Percentiles rank a stretch among this genome's conserved stretches.
phyloP scores from a whole-genome alignment of 352 stramenopile species.

The Phytopythium litorale region DNA sequence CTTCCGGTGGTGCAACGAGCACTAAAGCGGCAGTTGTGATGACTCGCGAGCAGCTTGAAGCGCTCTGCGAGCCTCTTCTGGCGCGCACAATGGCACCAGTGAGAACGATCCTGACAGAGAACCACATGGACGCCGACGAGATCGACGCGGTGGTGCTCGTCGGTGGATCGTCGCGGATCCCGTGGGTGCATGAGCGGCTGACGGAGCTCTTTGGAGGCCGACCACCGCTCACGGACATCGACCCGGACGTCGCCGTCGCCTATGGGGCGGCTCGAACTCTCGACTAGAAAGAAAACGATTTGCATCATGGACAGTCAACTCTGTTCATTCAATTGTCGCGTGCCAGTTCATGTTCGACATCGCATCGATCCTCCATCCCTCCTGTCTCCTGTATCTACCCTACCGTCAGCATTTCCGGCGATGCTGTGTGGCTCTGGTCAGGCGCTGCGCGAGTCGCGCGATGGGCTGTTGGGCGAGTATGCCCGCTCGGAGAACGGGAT shows the following conservation, averaged over 20 bases:
- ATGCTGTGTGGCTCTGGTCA: neutral
- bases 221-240: conserved; percentile 45
- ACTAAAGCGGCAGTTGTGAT: conserved; percentile 16
- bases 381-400: neutral
- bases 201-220: conserved; percentile 43
- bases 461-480: neutral
- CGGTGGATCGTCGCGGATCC: conserved; percentile 49
- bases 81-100: conserved; percentile 54
- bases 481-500: neutral
- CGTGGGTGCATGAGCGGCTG: conserved; percentile 47
- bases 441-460: neutral
- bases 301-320: no score
- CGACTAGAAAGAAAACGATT: conserved; percentile 20
- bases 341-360: no score
- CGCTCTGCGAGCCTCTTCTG: conserved; percentile 39
- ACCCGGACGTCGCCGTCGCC: conserved; percentile 66
- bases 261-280: conserved; percentile 53
- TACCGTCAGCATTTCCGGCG: neutral
- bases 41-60: conserved; percentile 45
- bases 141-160: conserved; percentile 60
- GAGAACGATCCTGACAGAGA: conserved; percentile 41
- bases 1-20: neutral
- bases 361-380: neutral
- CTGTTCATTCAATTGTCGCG: no score
- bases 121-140: conserved; percentile 50